phyloP scores from a whole-genome alignment of 2,329 filamentous ascomycete genomes.

The Aspergillus pseudoviridinutans region DNA sequence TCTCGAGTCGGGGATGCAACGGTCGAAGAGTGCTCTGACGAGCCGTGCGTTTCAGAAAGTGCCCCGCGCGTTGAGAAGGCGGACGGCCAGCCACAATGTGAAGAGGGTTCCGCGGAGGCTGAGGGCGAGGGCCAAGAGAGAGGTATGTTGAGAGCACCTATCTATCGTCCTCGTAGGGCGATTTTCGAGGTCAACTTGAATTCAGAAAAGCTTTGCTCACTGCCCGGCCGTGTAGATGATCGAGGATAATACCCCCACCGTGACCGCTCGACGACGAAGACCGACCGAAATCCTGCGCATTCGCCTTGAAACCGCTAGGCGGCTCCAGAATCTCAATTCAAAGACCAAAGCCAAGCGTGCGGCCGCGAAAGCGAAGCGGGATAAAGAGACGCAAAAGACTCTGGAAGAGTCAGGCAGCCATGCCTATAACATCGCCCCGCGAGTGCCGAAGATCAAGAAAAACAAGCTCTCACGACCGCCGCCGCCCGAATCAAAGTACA shows the following conservation, averaged over 20 bases:
- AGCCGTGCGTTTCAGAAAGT: slow-evolving; percentile 87
- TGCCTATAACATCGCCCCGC: slow-evolving; percentile 34
- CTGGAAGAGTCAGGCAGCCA: slow-evolving; percentile 26
- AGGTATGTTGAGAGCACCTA: slow-evolving; percentile 39
- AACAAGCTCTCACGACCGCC: slow-evolving; percentile 64
- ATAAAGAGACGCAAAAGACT: slow-evolving; percentile 22
- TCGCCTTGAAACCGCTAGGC: slow-evolving; percentile 71
- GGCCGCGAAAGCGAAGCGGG: slow-evolving; percentile 43
- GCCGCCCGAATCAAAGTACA: slow-evolving; percentile 65
- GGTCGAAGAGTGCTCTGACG: slow-evolving; percentile 60
- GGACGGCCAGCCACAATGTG: slow-evolving; percentile 93
- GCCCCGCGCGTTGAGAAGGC: slow-evolving; percentile 74
- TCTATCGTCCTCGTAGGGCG: background rate
- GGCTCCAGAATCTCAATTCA: slow-evolving; percentile 58
- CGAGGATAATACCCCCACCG: slow-evolving; percentile 85
- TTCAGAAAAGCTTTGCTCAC: background rate
- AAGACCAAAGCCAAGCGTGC: slow-evolving; percentile 39
- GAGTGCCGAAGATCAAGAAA: slow-evolving; percentile 63
- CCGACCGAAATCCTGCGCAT: slow-evolving; percentile 44
- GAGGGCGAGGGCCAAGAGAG: slow-evolving; percentile 62
- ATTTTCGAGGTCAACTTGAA: background rate
- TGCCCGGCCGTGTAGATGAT: slow-evolving; percentile 58
- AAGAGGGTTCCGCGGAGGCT: slow-evolving; percentile 81
- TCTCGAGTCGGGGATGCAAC: slow-evolving; percentile 75
- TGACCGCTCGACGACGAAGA: slow-evolving; percentile 54